Evolutionary conservation across 2,329 filamentous ascomycete genomes (phyloP), one percentile per base, ranked within the genome.

Genomic region (Bipolaris oryzae): DNA sequence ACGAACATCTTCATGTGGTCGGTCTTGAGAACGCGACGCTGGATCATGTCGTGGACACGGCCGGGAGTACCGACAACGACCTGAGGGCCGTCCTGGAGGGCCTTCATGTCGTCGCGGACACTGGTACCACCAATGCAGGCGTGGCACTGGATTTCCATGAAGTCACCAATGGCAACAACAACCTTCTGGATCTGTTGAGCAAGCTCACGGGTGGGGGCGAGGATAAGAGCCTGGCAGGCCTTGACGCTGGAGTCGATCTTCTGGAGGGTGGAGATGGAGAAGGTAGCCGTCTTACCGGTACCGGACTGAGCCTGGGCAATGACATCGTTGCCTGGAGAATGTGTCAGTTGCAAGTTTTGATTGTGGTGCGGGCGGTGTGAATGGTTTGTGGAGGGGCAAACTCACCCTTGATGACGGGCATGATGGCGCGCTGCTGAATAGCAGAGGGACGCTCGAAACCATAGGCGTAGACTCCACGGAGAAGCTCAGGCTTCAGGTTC

Each of bases 1-100:
- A 99, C 92, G 81, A 99, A 96, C 91, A 98, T 96, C 89, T 99
- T 99, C 88, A 99, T 97, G 81, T 87, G 84, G 79, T 96, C 93
- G 76, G 95, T 99, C 86, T 94, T 95, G 73, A 99, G 87, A 82
- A 96, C 91, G 72, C 94, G 92, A 70, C 95, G 93, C 83, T 96
- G 92, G 79, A 99, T 99, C 96, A 99, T 98, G 84, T 99, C 95
- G 46, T 96, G 91, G 72, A 99, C 95, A 89, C 96, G 96, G 72
- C 95, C 95, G 70, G 95, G 95, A 58, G 96, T 99, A 78, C 96
- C 95, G 71, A 97, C 93, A 72, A 99, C 93, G 76, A 99, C 90
- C 83, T 98, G 95, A 71, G 92, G 94, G 64, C 95, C 96, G 60
- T 97, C 92, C 79, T 93, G 87, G 64, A 99, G 91, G 72, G 92